These are phyloP conservation scores for Acanthamoeba triangularis DNA, from an alignment of 208 protist genomes.

Conservation along the genomic window DNA sequence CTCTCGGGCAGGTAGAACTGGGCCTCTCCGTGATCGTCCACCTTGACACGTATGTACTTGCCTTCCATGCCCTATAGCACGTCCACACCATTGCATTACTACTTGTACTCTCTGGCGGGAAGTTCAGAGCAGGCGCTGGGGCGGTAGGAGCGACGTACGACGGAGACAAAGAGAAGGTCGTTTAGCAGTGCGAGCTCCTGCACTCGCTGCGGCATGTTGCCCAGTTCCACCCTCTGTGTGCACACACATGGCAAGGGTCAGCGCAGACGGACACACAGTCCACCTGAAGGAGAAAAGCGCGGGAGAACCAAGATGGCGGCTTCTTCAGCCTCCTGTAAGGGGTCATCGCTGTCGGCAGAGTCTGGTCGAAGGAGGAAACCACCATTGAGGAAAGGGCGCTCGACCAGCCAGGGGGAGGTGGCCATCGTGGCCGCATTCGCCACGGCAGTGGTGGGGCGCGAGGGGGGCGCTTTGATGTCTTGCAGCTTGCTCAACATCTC, in stretches of 20 bases:
- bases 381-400: not conserved
- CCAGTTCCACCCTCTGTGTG: slow-evolving; percentile 17
- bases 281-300: not conserved
- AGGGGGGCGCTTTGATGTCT: slow-evolving; percentile 2
- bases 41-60: slow-evolving; percentile 52
- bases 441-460: not conserved
- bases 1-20: slow-evolving; percentile 23
- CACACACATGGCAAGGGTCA: not conserved
- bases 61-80: slow-evolving; percentile 1
- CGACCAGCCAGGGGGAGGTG: slow-evolving; percentile 1
- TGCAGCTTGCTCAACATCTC: slow-evolving; percentile 27
- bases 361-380: not conserved
- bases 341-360: not conserved
- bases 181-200: slow-evolving; percentile 54
- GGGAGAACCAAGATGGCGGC: not conserved
- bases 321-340: not conserved
- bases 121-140: too few relatives aligned
- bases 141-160: not conserved
- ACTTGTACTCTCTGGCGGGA: not conserved
- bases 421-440: not conserved
- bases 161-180: slow-evolving; percentile 49
- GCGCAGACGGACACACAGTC: not conserved
- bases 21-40: not conserved
- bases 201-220: slow-evolving; percentile 30
- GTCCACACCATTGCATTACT: not conserved